Base-by-base conservation (phyloP, 75 land plant species). In the Selaginella moellendorffii region DNA sequence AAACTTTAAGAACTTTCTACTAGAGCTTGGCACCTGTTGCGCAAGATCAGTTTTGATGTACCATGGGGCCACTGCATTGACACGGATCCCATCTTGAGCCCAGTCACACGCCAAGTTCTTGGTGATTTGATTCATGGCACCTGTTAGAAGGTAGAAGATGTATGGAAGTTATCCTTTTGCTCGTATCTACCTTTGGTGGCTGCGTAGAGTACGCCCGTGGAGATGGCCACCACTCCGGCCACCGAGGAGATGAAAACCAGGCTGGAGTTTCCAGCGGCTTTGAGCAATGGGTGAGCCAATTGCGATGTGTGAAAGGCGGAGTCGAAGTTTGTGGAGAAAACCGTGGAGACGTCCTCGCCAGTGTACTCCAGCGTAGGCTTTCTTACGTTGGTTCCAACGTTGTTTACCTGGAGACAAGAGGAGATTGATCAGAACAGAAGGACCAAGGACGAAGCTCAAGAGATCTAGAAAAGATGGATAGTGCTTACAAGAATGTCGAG, bases 101-200 rank as follows among this genome's bases (percentile, higher is more conserved):
- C 82, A 80, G 65, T 80, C 82, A 77, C 79, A 80, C 19, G 79
- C 82, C 19, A 80, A 56, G 31, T 80, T 80, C 64, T 72, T 80
- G 0, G 79, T 66, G 23, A 81, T 42, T 66, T 81, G 83, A 52
- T 78, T 78, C 63, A 78, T 71, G 17, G 80, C 77, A 18, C 51
- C 80, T 78, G 52, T n/a, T n/a, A 36, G 46, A 36, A 14, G 14
- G 46, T 36, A 36, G 46, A 36, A 36, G 14, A 36, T n/a, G 46
- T 14, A 36, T 14, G 14, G 10, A 5, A 36, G 5, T 36, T 36
- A 36, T 5, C 46, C 46, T 36, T 36, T 36, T n/a, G n/a, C n/a
- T n/a, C n/a, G n/a, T n/a, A n/a, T n/a, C n/a, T 70, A 83, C 95
- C 95, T 81, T 88, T 88, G 52, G 79, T 72, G 22, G 86, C 84